Evolutionary conservation across 805 yeast genomes (phyloP).

Genomic region (Pichia nakasei): DNA sequence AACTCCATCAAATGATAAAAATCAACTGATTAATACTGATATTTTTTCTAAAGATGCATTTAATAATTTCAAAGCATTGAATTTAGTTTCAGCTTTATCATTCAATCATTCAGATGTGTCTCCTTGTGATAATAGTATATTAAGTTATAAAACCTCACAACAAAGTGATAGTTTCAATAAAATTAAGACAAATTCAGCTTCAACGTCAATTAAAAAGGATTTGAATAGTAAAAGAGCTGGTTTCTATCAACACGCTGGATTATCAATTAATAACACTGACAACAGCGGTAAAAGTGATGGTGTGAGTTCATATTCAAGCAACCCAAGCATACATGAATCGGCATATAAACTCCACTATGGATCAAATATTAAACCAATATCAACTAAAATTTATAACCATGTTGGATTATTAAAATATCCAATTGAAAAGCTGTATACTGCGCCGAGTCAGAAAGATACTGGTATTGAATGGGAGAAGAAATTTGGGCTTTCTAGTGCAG

Average conservation of each 20-base stretch:
- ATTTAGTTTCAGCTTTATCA: constrained; percentile 1
- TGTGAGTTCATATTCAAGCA: no score
- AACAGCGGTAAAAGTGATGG: neutral
- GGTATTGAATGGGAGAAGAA: constrained; percentile 1
- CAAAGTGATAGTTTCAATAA: no score
- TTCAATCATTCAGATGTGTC: neutral
- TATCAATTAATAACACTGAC: neutral
- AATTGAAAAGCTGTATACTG: neutral
- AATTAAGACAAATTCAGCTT: no score
- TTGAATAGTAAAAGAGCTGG: constrained; percentile 1
- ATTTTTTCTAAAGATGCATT: neutral
- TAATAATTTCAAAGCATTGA: neutral
- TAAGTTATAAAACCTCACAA: neutral
- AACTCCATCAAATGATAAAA: neutral
- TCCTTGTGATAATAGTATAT: neutral
- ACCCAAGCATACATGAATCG: neutral
- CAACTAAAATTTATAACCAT: neutral
- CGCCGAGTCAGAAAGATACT: neutral
- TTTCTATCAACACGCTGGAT: constrained; percentile 2
- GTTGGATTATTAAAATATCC: neutral
- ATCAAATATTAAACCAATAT: neutral
- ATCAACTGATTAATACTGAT: neutral
- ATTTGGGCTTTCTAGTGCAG: neutral
- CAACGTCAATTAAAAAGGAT: no score
- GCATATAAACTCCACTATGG: neutral